Evolutionary conservation across 805 yeast genomes (phyloP), one percentile per base, ranked within the genome.

Genomic region (Hanseniaspora hatyaiensis): DNA sequence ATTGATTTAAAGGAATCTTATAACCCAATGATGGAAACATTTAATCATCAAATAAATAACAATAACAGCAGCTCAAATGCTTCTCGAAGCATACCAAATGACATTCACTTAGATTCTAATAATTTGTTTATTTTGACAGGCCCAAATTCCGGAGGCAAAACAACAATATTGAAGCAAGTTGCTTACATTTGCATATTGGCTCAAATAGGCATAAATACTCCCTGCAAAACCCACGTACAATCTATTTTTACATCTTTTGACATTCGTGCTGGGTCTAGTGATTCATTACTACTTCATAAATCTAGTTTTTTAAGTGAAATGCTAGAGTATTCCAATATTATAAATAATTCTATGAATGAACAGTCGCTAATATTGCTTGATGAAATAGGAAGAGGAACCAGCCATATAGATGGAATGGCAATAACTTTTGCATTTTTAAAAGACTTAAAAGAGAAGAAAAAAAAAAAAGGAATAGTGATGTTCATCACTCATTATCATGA

Each of bases 231-330:
- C 1, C 83, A 83, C 1, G 62, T 65, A 4, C 53, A 84, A 28
- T 83, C 94, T 1, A 63, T 85, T 1, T 78, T 86, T 55, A 87
- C 80, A 57, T 71, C 69, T 15, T 60, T 75, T 0, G 65, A 61
- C 45, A 72, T 77, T 1, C 64, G 92, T 40, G 80, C 85, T 78
- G 95, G 95, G 0, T 92, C 95, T 0, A 72, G 75, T 32, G 96
- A 87, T 63, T 76, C 85, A 56, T 67, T 87, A 38, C 55, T 85
- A 42, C 68, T 68, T 19, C 89, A 92, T 2, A 77, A 82, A 55
- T 83, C 94, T 0, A 87, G 95, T 0, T 87, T 88, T 58, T 83
- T 84, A 84, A 84, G 94, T 23, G 99, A 92, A 63, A 87, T 92
- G 96, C 69, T 86, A 45, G 98, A 92, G 58, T 85, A 95, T 45